Base-by-base conservation (phyloP, 768 basidiomycete species). In the Solioccasus polychromus region DNA sequence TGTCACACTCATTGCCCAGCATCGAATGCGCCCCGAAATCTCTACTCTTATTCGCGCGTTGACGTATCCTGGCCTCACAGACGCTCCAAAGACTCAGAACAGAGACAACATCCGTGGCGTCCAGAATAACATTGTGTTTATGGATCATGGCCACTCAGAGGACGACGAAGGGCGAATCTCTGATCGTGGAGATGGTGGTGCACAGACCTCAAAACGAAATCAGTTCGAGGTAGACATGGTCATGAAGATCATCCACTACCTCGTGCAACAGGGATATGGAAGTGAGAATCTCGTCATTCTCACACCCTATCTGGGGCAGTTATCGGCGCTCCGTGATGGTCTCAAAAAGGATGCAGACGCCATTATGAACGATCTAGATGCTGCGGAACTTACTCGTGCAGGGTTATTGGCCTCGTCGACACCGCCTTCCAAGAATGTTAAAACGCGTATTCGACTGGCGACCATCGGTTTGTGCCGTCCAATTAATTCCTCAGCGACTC, bases 11-110 rank as follows among this genome's bases (percentile, higher is more conserved):
- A 53, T 57, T 1, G 58, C 72, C 29, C 85, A 88, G 47, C 85
- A 88, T 53, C 78, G 85, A n/a, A n/a, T n/a, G n/a, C 68, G 85
- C 2, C 85, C 85, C 0, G 84, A 86, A 54, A 86, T 87, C n/a
- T 83, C 85, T 8, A 57, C 71, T 0, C 69, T 85, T 22, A 71
- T 88, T 32, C 75, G 85, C 11, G 53, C 68, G 12, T 68, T 88
- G 17, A 87, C 85, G 0, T 87, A 88, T 51, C 82, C 81, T 0
- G 80, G 83, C 23, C 77, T 88, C n/a, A 42, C 66, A 1, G 85
- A 88, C 54, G 80, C 79, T 1, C 53, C 69, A 0, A 60, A 43
- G 2, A 86, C 85, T 0, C 35, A 54, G 19, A 68, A 67, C 35
- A 73, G 84, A 2, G 75, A 76, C 0, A 53, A 79, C 45, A 62